Base-by-base conservation (phyloP, 192 early-diverging fungal genomes). In the Coemansia sp. region DNA sequence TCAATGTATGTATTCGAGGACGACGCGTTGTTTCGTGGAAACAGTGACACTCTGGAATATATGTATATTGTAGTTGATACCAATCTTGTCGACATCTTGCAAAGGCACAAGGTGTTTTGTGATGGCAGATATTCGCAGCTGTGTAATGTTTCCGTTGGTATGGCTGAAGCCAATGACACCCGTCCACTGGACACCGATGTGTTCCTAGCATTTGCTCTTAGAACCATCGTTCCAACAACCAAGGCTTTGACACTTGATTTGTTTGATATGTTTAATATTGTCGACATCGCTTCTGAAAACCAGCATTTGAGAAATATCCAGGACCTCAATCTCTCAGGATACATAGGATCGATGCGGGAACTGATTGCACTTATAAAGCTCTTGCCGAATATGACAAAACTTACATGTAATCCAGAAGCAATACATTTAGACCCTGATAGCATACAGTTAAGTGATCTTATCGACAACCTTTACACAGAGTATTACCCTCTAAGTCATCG, bases 1-100 rank as follows among this genome's bases (percentile, higher is more conserved):
- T 68, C 68, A 56, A 49, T 60, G 20, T 74, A 74, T 33, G 48
- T 61, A 9, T 74, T 74, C 46, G 43, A 56, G 1, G 72, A 74
- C 25, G 62, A 74, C 37, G 59, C 62, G 2, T 31, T 74, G 26
- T 74, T 68, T 37, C 46, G 72, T 28, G 72, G 72, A 7, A 74
- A 62, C 25, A 55, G 40, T 1, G 13, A 23, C 48, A 51, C 25
- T 4, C 39, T 74, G 13, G 58, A 56, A 20, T 64, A 37, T 34
- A 18, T 74, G 16, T 29, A 43, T 18, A 59, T 74, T 25, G 39
- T 60, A 21, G 31, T 46, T 1, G 61, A 68, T 9, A 39, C 39
- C 1, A 42, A 74, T 7, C 13, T 29, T 2, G 67, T 68, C 0
- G 61, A 31, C 4, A 74, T 68, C 35, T 23, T 66, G 7, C 35